Base-by-base conservation (phyloP, 805 yeast species). In the Yamadazyma ubonensis region DNA sequence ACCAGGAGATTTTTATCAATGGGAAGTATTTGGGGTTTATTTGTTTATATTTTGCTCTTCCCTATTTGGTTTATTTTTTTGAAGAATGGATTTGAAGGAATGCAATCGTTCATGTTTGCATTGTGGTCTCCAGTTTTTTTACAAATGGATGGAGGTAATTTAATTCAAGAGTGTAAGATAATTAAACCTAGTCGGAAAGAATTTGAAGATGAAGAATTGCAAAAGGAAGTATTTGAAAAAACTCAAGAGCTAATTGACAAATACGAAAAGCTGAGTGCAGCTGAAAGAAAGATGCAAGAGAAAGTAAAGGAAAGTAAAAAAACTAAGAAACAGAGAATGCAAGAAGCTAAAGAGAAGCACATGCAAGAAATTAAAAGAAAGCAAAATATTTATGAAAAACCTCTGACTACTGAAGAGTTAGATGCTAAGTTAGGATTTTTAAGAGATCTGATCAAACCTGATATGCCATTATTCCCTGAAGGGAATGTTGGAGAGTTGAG, bases 51-150 rank as follows among this genome's bases (percentile, higher is more conserved):
- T 21, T 6, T 89, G 2, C 41, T 83, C 30, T 86, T 83, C 67
- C 99, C 99, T 7, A 36, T 93, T 0, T 78, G 88, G 75, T 91
- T 88, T 82, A 53, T 93, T 12, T 70, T 90, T 36, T 70, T 90
- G 39, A 91, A 89, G 61, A 78, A 85, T 20, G 75, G 89, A 9
- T 59, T 61, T 26, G 81, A 83, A 48, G 99, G 97, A 4, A 83
- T 87, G 21, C 96, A 93, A 62, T 78, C 86, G 19, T 54, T 84
- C 21, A 52, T 88, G 31, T 83, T 74, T 64, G 86, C 87, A 0
- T 54, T 86, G 33, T 75, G 71, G 71, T 76, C 84, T 6, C 96
- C 96, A 0, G 79, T 84, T 11, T 67, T 87, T 18, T 76, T 74
- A 26, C 76, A 73, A 14, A 59, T 71, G 29, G 70, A 70, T 16